phyloP scores from a whole-genome alignment of 2,329 filamentous ascomycete genomes.

The Ophiostoma sp. region DNA sequence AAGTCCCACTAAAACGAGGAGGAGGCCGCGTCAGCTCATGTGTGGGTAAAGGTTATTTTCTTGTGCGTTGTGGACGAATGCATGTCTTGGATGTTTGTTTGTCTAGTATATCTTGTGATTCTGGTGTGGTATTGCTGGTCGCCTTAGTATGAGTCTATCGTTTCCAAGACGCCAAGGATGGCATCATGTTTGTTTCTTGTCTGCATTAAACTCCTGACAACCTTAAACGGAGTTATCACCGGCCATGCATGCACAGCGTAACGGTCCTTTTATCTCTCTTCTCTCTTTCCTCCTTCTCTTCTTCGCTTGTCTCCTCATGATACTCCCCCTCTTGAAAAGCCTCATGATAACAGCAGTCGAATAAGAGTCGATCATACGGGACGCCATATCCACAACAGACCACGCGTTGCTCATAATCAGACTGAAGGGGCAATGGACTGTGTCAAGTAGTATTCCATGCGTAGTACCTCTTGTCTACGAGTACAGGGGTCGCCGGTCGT shows the following conservation, averaged over 20 bases:
- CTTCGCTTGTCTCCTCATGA: background rate
- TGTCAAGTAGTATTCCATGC: too few relatives aligned
- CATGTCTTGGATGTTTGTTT: background rate
- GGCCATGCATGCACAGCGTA: background rate
- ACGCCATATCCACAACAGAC: conserved; percentile 3
- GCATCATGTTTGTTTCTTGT: conserved; percentile 11
- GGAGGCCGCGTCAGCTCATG: conserved; percentile 26
- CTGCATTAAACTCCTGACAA: conserved; percentile 5
- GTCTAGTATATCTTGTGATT: background rate
- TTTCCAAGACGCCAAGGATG: conserved; percentile 1
- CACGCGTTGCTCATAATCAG: conserved; percentile 11
- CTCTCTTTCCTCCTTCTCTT: background rate
- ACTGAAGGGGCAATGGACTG: background rate
- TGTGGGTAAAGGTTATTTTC: conserved; percentile 14
- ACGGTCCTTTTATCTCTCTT: background rate
- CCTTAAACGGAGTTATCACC: conserved; percentile 10
- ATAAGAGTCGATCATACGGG: conserved; percentile 7
- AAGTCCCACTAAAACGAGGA: conserved; percentile 19
- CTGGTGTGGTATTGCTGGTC: background rate
- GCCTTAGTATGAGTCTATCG: background rate
- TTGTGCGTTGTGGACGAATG: background rate
- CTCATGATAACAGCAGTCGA: background rate
- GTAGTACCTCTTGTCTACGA: too few relatives aligned
- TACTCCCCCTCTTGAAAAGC: background rate
- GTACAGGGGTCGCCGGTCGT: background rate